Evolutionary conservation across 148 eudicot genomes (phyloP), one percentile per base, ranked within the genome.

Genomic region (Heliosperma pusillum): DNA sequence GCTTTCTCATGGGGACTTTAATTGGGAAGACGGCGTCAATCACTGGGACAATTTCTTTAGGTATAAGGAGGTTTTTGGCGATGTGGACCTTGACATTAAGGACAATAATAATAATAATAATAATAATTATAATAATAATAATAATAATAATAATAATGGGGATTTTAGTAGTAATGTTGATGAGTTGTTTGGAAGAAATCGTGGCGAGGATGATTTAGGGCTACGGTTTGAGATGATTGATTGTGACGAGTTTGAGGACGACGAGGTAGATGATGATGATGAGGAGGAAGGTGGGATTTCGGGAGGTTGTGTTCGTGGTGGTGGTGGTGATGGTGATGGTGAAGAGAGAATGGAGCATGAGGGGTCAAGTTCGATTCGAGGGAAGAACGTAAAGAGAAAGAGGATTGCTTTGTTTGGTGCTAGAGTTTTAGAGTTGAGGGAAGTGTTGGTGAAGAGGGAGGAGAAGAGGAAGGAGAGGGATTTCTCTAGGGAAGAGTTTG

Each of bases 51-150:
- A 93, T 78, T 93, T 93, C 72, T 27, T 83, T 57, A 84, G 64
- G 81, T 93, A 91, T 63, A 89, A 86, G 83, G 87, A 93, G 74
- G 97, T 93, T 20, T 93, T 93, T 63, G 98, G 98, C 16, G 98
- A 93, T 69, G 83, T 91, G 2, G 97, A 91, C 70, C 72, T 89
- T 8, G 97, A 91, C 15, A 24, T 58, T 10, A 88, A 81, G 79
- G 80, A 79, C 5, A 82, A 74, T 64, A 25, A 70, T 71, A 83
- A 77, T 42, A 20, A 69, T 69, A 81, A 1, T 29, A 1, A 27
- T 53, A 79, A 4, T 60, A 11, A 25, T 61, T 29, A 64, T 30
- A 64, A 70, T 27, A 83, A 77, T 42, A 20, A 69, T 69, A 81
- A 1, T 29, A 1, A 27, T 53, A 79, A 4, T 60, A 11, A 25